These are phyloP conservation scores for Monosporascus sp. DNA, from an alignment of 2,329 filamentous ascomycete species.

Conservation along the genomic window DNA sequence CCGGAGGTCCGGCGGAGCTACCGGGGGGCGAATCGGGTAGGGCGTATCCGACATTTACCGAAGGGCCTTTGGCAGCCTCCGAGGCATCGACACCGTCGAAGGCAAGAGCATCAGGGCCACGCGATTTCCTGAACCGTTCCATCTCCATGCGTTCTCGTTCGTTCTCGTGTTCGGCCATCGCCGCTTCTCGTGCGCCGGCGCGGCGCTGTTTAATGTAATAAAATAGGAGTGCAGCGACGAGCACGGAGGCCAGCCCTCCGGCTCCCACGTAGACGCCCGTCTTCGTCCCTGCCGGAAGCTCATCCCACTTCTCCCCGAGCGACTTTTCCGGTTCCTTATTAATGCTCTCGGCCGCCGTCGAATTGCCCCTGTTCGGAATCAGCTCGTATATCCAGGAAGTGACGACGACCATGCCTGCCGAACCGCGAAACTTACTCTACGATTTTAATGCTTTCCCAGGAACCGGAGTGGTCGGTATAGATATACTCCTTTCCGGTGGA, in stretches of 20 bases:
- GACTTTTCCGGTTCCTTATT: slow-evolving; percentile 32
- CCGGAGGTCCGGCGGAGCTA: slow-evolving; percentile 17
- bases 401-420: too few relatives aligned
- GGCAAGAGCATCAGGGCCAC: slow-evolving; percentile 41
- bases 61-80: slow-evolving; percentile 25
- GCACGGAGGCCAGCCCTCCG: slow-evolving; percentile 34
- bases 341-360: slow-evolving; percentile 44
- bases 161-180: slow-evolving; percentile 35
- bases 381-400: not conserved
- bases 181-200: slow-evolving; percentile 45
- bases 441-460: slow-evolving; percentile 58
- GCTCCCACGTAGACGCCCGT: slow-evolving; percentile 46
- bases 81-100: slow-evolving; percentile 33
- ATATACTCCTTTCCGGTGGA: slow-evolving; percentile 60
- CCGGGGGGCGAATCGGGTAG: slow-evolving; percentile 24
- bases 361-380: slow-evolving; percentile 45
- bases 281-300: slow-evolving; percentile 44
- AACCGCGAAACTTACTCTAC: slow-evolving; percentile 36
- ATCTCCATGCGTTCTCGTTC: slow-evolving; percentile 46
- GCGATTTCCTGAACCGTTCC: slow-evolving; percentile 41
- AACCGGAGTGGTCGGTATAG: slow-evolving; percentile 56
- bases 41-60: slow-evolving; percentile 25
- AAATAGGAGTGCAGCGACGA: slow-evolving; percentile 33
- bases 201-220: slow-evolving; percentile 53
- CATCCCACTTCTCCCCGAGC: slow-evolving; percentile 48